phyloP scores from a whole-genome alignment of 768 basidiomycete genomes.

The Ramaria sp. region DNA sequence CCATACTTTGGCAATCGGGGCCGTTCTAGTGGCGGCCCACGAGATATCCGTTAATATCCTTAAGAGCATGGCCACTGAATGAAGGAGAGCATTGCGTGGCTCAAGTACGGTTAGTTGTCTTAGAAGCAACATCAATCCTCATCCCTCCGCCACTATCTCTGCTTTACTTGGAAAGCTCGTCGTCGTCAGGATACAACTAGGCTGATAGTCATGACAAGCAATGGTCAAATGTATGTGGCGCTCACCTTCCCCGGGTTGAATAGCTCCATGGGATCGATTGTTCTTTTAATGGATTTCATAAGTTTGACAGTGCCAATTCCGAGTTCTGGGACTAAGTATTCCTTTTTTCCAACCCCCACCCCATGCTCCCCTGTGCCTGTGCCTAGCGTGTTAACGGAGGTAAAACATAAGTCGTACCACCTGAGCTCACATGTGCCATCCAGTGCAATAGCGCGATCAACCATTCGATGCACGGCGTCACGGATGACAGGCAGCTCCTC shows the following conservation, averaged over 20 bases:
- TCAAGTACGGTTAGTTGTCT: no score
- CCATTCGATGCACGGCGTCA: constrained; percentile 23
- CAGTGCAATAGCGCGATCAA: constrained; percentile 24
- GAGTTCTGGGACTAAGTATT: constrained; percentile 37
- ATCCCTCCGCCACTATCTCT: no score
- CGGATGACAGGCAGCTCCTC: constrained; percentile 24
- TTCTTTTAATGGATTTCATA: constrained; percentile 39
- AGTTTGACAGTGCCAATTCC: constrained; percentile 39
- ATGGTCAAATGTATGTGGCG: background rate
- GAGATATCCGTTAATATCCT: no score
- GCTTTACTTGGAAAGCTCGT: background rate
- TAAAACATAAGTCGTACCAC: background rate
- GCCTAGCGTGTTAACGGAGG: background rate
- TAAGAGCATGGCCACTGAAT: no score
- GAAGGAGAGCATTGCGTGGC: no score
- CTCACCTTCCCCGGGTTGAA: constrained; percentile 38
- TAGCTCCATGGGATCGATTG: constrained; percentile 34
- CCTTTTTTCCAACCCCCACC: constrained; percentile 37
- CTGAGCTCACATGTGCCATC: constrained; percentile 25
- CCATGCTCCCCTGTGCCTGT: constrained; percentile 34
- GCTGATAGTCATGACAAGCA: background rate
- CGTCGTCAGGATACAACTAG: background rate
- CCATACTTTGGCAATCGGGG: no score
- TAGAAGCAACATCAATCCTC: no score
- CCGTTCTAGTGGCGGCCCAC: no score